A percentile compares a stretch with the other conserved stretches of the same genome.
These are phyloP conservation scores for Tolypocladium amazonense DNA, from an alignment of 2,329 filamentous ascomycete genomes.

Conservation along the genomic window DNA sequence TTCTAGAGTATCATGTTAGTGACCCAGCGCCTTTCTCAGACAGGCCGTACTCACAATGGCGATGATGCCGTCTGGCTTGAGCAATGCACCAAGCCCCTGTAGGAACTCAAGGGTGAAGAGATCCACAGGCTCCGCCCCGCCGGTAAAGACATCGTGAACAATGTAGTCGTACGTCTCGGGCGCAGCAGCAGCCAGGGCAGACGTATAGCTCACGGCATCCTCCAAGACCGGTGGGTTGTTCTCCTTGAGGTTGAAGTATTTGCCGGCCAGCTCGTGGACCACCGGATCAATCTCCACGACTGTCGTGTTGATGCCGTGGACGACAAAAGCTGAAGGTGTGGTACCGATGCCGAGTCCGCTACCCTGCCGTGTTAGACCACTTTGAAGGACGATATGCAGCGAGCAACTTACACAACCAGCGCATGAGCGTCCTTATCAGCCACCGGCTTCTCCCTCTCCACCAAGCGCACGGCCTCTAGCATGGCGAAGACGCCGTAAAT, in stretches of 20 bases:
- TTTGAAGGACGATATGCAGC: neutral
- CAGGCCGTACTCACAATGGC: constrained; percentile 58
- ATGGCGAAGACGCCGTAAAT: constrained; percentile 96
- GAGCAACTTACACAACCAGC: constrained; percentile 62
- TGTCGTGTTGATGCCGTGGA: constrained; percentile 84
- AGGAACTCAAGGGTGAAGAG: constrained; percentile 87
- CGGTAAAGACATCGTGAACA: constrained; percentile 95
- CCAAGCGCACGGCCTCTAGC: constrained; percentile 79
- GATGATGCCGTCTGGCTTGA: constrained; percentile 71
- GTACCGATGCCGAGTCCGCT: constrained; percentile 90
- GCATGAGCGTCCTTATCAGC: constrained; percentile 63
- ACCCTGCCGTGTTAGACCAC: neutral
- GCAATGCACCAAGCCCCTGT: constrained; percentile 53
- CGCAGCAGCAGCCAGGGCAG: constrained; percentile 28
- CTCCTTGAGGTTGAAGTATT: constrained; percentile 70
- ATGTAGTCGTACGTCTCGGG: constrained; percentile 72
- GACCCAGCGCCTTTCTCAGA: neutral
- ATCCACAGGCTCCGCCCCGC: constrained; percentile 78
- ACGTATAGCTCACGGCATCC: constrained; percentile 67
- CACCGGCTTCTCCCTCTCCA: constrained; percentile 46
- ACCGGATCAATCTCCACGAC: constrained; percentile 90
- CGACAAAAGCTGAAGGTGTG: constrained; percentile 73
- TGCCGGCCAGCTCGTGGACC: constrained; percentile 70
- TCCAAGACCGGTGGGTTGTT: constrained; percentile 73
- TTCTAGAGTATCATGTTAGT: constrained; percentile 45